Evolutionary conservation across 768 basidiomycete species (phyloP), one percentile per base, ranked within the genome.

Genomic region (Trametes cinnabarina): DNA sequence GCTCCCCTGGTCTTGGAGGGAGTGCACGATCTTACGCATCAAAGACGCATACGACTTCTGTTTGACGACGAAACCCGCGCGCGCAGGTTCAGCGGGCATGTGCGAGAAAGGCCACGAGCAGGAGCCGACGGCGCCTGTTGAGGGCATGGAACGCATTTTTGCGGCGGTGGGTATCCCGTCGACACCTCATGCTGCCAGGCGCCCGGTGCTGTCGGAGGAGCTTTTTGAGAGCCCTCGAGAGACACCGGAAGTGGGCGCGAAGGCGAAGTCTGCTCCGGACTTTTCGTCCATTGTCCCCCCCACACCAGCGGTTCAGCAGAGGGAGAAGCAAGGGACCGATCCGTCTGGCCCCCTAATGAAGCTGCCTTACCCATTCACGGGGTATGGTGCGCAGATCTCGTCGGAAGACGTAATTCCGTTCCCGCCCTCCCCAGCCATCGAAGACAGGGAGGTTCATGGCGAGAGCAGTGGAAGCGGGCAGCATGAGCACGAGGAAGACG

Each of bases 21-120:
- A 87, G 54, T 76, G 80, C 61, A 90, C 91, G 2, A 78, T 85
- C 20, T 69, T 81, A 62, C 80, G 93, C 42, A 77, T 95, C 25
- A 83, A 86, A 63, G 90, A 90, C 53, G 87, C 88, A 0, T 93
- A 84, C 66, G 89, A 94, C 62, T 88, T 94, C 63, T 95, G 94
- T 67, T 73, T 84, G 39, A 81, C 81, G 15, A 74, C 73, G 32
- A 75, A 73, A 48, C 71, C 70, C 7, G 58, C 68, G 42, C 70
- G 67, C 40, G 66, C 75, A 1, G 78, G 76, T 76, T 67, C 70
- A 46, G 65, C 64, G 57, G 30, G 30, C 7, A 62, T 69, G 25
- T 73, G 73, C 58, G 73, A 73, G 67, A 63, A 57, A 53, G 70
- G 63, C 11, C 51, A 23, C 28, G 65, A 55, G 28, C 57, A 47